These are phyloP conservation scores for Ustilago sp. DNA, from an alignment of 1,284 basidiomycete species.

Conservation along the genomic window DNA sequence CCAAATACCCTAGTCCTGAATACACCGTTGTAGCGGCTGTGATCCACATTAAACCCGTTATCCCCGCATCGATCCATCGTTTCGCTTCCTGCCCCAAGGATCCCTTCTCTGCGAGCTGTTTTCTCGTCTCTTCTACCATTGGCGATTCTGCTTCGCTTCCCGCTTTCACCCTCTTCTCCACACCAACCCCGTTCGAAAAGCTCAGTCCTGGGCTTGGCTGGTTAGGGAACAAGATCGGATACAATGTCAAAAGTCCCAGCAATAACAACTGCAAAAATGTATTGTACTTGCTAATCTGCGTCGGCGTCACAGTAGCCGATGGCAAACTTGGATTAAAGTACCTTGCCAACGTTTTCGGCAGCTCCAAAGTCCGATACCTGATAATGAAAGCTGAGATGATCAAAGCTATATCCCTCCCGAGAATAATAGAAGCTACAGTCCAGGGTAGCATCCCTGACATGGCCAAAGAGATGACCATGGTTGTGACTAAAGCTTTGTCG, in stretches of 20 bases:
- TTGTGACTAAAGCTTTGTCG: conserved; percentile 96
- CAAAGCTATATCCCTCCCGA: conserved; percentile 88
- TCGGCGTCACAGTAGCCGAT: conserved; percentile 91
- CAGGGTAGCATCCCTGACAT: conserved; percentile 86
- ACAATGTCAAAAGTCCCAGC: conserved; percentile 88
- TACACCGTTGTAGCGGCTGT: conserved; percentile 90
- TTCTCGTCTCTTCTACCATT: not conserved
- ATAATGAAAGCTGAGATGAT: conserved; percentile 93
- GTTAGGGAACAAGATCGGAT: conserved; percentile 77
- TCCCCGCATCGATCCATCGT: conserved; percentile 58
- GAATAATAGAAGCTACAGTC: conserved; percentile 84
- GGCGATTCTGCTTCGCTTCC: not conserved
- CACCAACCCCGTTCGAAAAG: not conserved
- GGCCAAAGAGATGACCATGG: conserved; percentile 86
- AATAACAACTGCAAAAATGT: conserved; percentile 90
- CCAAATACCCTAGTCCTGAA: conserved; percentile 88
- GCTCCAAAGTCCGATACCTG: conserved; percentile 87
- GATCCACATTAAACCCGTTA: conserved; percentile 75
- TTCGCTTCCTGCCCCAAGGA: conserved; percentile 14
- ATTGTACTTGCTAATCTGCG: conserved; percentile 76
- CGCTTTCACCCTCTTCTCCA: not conserved
- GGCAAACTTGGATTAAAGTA: conserved; percentile 97
- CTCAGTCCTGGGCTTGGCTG: conserved; percentile 20
- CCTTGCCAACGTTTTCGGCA: conserved; percentile 87
- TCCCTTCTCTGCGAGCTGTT: not conserved